These are phyloP conservation scores for Aspergillus neotritici DNA, from an alignment of 2,329 filamentous ascomycete genomes.

Conservation along the genomic window DNA sequence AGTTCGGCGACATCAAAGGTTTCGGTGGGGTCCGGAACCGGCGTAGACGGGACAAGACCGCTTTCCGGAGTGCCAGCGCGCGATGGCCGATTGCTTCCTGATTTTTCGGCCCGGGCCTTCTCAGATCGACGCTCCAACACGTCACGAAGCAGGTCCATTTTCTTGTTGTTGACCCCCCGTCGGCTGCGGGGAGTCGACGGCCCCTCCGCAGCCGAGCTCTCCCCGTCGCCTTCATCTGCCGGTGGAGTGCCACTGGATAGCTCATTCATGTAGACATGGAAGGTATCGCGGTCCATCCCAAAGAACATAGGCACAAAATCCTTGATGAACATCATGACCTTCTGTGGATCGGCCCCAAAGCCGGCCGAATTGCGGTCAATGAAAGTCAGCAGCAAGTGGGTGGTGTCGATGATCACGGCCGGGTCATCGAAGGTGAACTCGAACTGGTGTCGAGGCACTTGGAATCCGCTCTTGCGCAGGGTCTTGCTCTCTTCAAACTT, in stretches of 20 bases:
- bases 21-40: slow-evolving; percentile 50
- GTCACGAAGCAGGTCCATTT: slow-evolving; percentile 70
- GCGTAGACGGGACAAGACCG: slow-evolving; percentile 34
- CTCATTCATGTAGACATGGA: slow-evolving; percentile 61
- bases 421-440: slow-evolving; percentile 67
- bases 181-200: slow-evolving; percentile 64
- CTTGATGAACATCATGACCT: slow-evolving; percentile 69
- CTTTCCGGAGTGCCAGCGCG: slow-evolving; percentile 86
- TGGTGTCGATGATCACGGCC: slow-evolving; percentile 55
- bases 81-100: slow-evolving; percentile 71
- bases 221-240: slow-evolving; percentile 72
- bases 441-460: slow-evolving; percentile 65
- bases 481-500: slow-evolving; percentile 88
- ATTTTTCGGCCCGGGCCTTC: slow-evolving; percentile 67
- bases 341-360: slow-evolving; percentile 60
- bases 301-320: slow-evolving; percentile 73
- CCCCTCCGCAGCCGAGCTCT: slow-evolving; percentile 60
- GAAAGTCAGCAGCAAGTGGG: slow-evolving; percentile 44
- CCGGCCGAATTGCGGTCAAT: slow-evolving; percentile 46
- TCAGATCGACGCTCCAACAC: slow-evolving; percentile 75
- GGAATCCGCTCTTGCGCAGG: slow-evolving; percentile 56
- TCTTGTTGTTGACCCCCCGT: slow-evolving; percentile 61
- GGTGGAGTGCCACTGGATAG: slow-evolving; percentile 66
- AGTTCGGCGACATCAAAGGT: slow-evolving; percentile 44
- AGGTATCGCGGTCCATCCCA: slow-evolving; percentile 64